A percentile compares a stretch with the other conserved stretches of the same genome.
These are phyloP conservation scores for Thalassiosira exigua DNA, from an alignment of 352 stramenopile genomes.

Conservation along the genomic window DNA sequence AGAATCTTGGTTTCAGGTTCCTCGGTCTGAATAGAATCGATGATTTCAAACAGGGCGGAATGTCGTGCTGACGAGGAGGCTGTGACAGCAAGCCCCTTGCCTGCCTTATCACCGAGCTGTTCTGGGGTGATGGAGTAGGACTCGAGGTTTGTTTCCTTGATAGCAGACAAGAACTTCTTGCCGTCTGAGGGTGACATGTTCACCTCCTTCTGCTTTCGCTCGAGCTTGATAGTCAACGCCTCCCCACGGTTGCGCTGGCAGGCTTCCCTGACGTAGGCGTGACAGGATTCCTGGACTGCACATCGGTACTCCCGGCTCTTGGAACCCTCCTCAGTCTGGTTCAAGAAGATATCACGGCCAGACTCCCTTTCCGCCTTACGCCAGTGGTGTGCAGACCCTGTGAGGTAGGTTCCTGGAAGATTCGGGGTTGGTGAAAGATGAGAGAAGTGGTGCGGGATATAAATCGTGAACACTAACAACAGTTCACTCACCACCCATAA, in stretches of 20 bases:
- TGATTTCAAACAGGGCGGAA: slow-evolving; percentile 43
- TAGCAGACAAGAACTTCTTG: slow-evolving; percentile 36
- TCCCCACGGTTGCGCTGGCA: slow-evolving; percentile 61
- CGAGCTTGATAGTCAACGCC: slow-evolving; percentile 50
- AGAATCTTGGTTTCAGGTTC: slow-evolving; percentile 63
- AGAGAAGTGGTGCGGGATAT: slow-evolving; percentile 2
- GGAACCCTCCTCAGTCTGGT: slow-evolving; percentile 53
- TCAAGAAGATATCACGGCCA: slow-evolving; percentile 65
- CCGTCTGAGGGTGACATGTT: slow-evolving; percentile 49
- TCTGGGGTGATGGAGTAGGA: slow-evolving; percentile 50
- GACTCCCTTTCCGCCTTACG: slow-evolving; percentile 60
- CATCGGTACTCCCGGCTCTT: slow-evolving; percentile 61
- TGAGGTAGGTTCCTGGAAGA: slow-evolving; percentile 56
- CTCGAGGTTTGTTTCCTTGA: slow-evolving; percentile 37
- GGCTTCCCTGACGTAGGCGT: slow-evolving; percentile 59
- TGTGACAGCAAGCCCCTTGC: slow-evolving; percentile 38
- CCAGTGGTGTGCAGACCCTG: slow-evolving; percentile 53
- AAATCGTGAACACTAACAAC: not conserved
- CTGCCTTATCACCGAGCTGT: slow-evolving; percentile 45
- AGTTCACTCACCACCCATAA: slow-evolving; percentile 55
- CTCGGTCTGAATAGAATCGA: slow-evolving; percentile 47
- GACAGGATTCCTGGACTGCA: slow-evolving; percentile 56
- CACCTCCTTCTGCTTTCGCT: slow-evolving; percentile 46
- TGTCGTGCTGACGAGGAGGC: slow-evolving; percentile 36
- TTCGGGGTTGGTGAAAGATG: too few relatives aligned